Conservation (phyloP, 2,329 filamentous ascomycete genomes). For the Calonectria multiphialidica region DNA sequence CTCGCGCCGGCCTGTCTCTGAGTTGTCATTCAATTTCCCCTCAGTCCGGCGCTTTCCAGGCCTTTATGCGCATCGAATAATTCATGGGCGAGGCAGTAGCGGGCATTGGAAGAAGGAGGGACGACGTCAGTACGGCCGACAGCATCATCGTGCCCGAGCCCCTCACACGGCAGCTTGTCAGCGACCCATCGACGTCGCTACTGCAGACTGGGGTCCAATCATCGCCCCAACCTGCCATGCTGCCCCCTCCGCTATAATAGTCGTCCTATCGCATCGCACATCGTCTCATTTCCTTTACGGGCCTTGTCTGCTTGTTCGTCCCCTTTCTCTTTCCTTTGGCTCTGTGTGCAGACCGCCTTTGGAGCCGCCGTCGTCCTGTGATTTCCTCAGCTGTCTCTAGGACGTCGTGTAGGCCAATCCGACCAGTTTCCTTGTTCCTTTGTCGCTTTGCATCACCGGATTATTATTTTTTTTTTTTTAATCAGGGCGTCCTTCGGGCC, state of each 20-base stretch:
- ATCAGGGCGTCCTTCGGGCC: conserved; percentile 6
- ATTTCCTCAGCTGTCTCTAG: background rate
- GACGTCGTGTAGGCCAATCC: conserved; percentile 2
- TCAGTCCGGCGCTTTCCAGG: background rate
- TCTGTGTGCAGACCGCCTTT: conserved; percentile 25
- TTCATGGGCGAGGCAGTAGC: background rate
- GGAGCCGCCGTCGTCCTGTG: background rate
- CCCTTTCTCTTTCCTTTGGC: conserved; percentile 25
- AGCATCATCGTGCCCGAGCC: background rate
- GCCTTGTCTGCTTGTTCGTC: conserved; percentile 14
- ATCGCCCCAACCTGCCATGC: conserved; percentile 27
- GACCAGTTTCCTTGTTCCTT: background rate
- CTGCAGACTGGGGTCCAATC: conserved; percentile 16
- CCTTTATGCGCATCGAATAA: background rate
- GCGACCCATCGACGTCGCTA: background rate
- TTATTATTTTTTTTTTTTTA: conserved; percentile 2
- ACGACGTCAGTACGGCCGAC: conserved; percentile 8
- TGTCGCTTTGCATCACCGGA: conserved; percentile 6
- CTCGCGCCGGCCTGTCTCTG: conserved; percentile 8
- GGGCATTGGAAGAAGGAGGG: background rate
- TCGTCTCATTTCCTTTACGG: conserved; percentile 23
- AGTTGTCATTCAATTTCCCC: background rate
- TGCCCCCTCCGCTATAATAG: conserved; percentile 20
- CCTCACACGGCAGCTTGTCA: background rate
- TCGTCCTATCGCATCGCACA: conserved; percentile 18